Evolutionary conservation across 345 rosid species (phyloP).

Genomic region (Noccaea caerulescens): DNA sequence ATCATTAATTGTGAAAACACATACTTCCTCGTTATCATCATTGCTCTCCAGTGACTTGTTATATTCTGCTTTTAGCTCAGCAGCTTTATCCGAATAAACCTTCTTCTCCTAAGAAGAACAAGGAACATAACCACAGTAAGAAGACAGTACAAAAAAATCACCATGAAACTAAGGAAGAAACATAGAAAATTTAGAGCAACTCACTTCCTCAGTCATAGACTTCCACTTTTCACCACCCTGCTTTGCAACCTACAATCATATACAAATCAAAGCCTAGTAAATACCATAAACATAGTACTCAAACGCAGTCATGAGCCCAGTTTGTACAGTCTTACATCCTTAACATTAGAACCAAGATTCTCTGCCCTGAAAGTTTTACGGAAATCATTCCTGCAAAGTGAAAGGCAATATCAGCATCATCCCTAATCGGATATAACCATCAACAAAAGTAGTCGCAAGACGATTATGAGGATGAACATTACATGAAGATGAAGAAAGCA

Average conservation of each 20-base stretch:
- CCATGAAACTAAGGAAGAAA: neutral
- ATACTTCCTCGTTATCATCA: constrained; percentile 50
- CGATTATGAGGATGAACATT: neutral
- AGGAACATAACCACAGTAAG: neutral
- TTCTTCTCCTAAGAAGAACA: constrained; percentile 64
- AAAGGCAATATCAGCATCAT: constrained; percentile 16
- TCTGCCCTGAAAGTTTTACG: constrained; percentile 65
- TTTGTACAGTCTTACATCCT: constrained; percentile 49
- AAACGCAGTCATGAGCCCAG: neutral
- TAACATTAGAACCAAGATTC: constrained; percentile 61
- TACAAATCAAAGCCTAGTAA: neutral
- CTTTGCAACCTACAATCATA: constrained; percentile 61
- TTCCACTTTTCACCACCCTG: constrained; percentile 87
- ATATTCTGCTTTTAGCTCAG: constrained; percentile 71
- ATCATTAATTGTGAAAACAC: constrained; percentile 3
- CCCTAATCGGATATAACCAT: neutral
- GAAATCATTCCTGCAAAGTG: constrained; percentile 65
- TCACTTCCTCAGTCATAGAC: constrained; percentile 76
- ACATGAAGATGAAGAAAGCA: constrained; percentile 92
- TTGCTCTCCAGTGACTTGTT: constrained; percentile 52
- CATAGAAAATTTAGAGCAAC: constrained; percentile 24
- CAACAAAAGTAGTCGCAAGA: neutral
- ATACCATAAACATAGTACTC: neutral
- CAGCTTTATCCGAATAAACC: constrained; percentile 69
- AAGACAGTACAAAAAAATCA: neutral